Base-by-base conservation (phyloP, 2,329 filamentous ascomycete genomes). In the Furcasterigmium sp. region DNA sequence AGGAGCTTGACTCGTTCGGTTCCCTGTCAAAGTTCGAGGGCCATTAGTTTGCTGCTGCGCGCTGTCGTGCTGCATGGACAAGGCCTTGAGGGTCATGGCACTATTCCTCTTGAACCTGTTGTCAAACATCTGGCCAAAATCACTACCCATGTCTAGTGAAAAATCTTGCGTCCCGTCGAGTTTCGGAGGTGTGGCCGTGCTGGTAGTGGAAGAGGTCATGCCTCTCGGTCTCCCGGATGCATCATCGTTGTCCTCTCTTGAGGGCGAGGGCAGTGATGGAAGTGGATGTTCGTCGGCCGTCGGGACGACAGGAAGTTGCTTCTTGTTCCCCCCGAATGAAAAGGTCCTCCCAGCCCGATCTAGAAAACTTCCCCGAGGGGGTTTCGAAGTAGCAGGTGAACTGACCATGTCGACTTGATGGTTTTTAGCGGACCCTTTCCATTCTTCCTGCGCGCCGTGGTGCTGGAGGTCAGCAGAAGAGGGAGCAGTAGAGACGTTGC, bases 401-500 rank as follows among this genome's bases (percentile, higher is more conserved):
- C 64, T 54, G 3, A 68, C 63, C 46, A 57, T 64, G 49, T 67
- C 68, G 45, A 53, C 58, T 39, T 63, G 55, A 19, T 56, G 53
- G 52, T 69, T 75, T 53, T 60, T 70, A 43, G 51, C 53, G 26
- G 54, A 47, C 34, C 55, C 55, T 39, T 58, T 63, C 61, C 60
- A 63, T 42, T 73, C 68, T 44, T 73, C 67, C 29, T 67, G 62
- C 9, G 51, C 51, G 35, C 56, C 59, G 32, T 63, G 55, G 37
- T 51, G 52, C 34, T 56, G 59, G 26, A 63, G 54, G 41, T 72
- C 76, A 41, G 76, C 70, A 4, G 78, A 80, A 3, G 78, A 82
- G 11, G 78, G 76, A 28, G 78, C 68, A 29, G 78, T 81, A n/a
- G 78, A 81, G 41, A 70, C 73, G 60, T 78, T 78, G 59, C 78